Conservation (phyloP, 257 asterid genomes). For the Fraxinus americana region DNA sequence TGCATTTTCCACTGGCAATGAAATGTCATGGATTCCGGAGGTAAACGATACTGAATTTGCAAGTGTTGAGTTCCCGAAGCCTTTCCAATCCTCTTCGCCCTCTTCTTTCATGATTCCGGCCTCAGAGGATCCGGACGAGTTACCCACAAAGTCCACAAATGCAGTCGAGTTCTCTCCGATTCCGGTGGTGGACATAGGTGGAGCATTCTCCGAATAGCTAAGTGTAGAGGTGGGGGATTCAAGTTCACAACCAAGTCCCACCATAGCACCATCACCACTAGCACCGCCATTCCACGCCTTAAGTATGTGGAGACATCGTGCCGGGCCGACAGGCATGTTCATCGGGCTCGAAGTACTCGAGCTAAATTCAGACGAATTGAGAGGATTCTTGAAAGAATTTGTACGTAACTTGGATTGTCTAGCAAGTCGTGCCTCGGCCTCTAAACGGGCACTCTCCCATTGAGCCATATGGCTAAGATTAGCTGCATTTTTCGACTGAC, state of each 20-base stretch:
- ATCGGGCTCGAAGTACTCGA: conserved; percentile 38
- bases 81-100: conserved; percentile 60
- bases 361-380: conserved; percentile 40
- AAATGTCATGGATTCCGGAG: conserved; percentile 30
- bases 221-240: conserved; percentile 84
- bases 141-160: conserved; percentile 43
- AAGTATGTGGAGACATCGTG: conserved; percentile 51
- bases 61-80: conserved; percentile 25
- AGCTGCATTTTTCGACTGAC: conserved; percentile 72
- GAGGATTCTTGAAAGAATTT: conserved; percentile 29
- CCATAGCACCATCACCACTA: conserved; percentile 14
- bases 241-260: conserved; percentile 37
- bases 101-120: conserved; percentile 53
- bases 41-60: conserved; percentile 25
- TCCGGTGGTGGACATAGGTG: conserved; percentile 40
- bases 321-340: conserved; percentile 30
- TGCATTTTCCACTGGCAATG: conserved; percentile 33
- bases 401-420: conserved; percentile 71
- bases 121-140: conserved; percentile 53
- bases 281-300: conserved; percentile 52
- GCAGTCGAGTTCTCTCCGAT: conserved; percentile 39
- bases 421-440: conserved; percentile 86
- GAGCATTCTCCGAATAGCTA: conserved; percentile 44
- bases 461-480: conserved; percentile 97
- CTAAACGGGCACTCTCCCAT: conserved; percentile 95